Evolutionary conservation across 139 green algal species (phyloP).

Genomic region (Picochlorum sp.): DNA sequence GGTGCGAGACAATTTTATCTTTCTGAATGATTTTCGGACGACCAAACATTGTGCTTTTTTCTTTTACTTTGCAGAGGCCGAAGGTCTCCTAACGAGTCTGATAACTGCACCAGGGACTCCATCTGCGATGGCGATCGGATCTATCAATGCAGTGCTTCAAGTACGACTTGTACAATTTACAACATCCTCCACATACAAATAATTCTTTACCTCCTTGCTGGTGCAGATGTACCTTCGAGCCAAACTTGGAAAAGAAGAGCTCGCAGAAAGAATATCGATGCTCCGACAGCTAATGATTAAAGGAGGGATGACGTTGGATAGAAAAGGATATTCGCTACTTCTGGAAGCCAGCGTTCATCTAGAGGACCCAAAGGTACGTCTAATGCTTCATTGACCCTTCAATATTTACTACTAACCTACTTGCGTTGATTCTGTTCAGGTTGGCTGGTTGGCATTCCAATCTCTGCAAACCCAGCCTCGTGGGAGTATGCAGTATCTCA

Average conservation of each 20-base stretch:
- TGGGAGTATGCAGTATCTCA: conserved; percentile 13
- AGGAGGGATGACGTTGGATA: conserved; percentile 8
- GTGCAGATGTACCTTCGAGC: conserved; percentile 9
- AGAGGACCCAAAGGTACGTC: conserved; percentile 3
- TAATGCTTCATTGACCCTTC: no score
- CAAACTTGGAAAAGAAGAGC: conserved; percentile 3
- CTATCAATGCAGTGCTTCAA: conserved; percentile 10
- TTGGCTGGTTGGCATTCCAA: conserved; percentile 7
- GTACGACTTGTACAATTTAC: background rate
- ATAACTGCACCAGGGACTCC: background rate
- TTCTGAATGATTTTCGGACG: background rate
- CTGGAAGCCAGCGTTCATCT: conserved; percentile 7
- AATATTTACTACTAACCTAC: no score
- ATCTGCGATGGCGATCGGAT: conserved; percentile 5
- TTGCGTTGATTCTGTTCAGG: background rate
- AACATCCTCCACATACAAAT: background rate
- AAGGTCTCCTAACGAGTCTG: conserved; percentile 1
- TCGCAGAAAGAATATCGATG: conserved; percentile 6
- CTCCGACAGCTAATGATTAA: conserved; percentile 6
- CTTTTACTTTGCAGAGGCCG: conserved; percentile 6
- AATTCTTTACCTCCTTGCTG: background rate
- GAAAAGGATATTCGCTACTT: conserved; percentile 14
- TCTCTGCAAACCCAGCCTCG: background rate
- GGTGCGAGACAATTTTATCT: background rate
- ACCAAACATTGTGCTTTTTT: background rate